Evolutionary conservation across 306 rosid genomes (phyloP).

Genomic region (Begonia loranthoides): DNA sequence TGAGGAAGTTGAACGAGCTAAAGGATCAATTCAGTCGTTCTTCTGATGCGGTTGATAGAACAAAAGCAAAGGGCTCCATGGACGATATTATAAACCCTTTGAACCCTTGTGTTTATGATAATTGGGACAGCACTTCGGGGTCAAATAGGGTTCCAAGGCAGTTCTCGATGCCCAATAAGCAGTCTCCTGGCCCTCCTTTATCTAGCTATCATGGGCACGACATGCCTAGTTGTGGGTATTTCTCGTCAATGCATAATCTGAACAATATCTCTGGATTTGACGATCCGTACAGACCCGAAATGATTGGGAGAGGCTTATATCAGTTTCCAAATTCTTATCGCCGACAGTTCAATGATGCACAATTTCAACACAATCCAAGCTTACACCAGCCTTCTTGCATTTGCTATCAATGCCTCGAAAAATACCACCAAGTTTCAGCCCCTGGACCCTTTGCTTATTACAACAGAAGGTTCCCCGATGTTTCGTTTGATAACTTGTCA

Average conservation of each 20-base stretch:
- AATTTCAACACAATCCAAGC: conserved; percentile 32
- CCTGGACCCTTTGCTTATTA: conserved; percentile 27
- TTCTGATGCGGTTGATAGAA: conserved; percentile 35
- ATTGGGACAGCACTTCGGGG: conserved; percentile 34
- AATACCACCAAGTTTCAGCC: conserved; percentile 27
- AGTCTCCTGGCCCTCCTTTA: conserved; percentile 37
- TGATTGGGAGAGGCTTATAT: conserved; percentile 34
- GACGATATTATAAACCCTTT: conserved; percentile 33
- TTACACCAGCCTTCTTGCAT: conserved; percentile 72
- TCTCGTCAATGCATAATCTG: conserved; percentile 45
- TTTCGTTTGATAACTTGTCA: conserved; percentile 37
- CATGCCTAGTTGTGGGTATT: conserved; percentile 13
- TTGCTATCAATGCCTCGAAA: conserved; percentile 62
- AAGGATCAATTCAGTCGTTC: conserved; percentile 69
- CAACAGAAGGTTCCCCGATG: conserved; percentile 45
- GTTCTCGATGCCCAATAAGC: conserved; percentile 35
- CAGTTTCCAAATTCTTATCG: conserved; percentile 34
- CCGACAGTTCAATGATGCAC: conserved; percentile 44
- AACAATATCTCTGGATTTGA: conserved; percentile 46
- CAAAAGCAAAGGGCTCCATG: conserved; percentile 38
- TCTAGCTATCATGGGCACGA: conserved; percentile 19
- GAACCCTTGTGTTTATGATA: conserved; percentile 35
- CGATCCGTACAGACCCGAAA: conserved; percentile 49
- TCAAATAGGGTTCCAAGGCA: conserved; percentile 35
- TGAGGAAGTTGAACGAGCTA: conserved; percentile 82